Evolutionary conservation across 1,284 basidiomycete genomes (phyloP).

Genomic region (Apiotrichum akiyoshidainum): DNA sequence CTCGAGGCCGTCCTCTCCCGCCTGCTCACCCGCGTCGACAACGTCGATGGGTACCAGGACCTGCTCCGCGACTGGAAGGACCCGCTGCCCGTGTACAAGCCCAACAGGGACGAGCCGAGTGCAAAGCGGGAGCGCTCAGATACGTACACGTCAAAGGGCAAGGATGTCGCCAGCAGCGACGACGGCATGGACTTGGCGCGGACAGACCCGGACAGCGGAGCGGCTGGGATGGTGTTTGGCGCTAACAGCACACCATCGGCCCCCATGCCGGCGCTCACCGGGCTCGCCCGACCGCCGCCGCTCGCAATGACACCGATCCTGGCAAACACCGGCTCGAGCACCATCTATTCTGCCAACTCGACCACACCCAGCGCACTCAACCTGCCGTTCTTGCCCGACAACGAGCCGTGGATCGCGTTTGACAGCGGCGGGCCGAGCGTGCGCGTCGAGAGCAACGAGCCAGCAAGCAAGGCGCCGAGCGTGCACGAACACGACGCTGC

Average conservation of each 20-base stretch:
- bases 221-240: not conserved
- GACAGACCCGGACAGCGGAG: not conserved
- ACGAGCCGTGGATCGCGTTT: conserved; percentile 6
- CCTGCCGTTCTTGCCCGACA: not conserved
- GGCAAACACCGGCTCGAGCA: too few relatives aligned
- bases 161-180: not conserved
- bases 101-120: conserved; percentile 7
- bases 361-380: not conserved
- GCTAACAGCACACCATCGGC: not conserved
- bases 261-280: not conserved
- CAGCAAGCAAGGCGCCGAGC: conserved; percentile 19
- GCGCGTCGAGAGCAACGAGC: conserved; percentile 1
- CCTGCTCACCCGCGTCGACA: conserved; percentile 15
- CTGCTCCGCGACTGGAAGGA: conserved; percentile 19
- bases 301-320: not conserved
- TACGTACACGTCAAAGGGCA: conserved; percentile 1
- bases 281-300: not conserved
- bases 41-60: conserved; percentile 16
- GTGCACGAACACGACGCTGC: conserved; percentile 24
- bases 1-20: conserved; percentile 23
- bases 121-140: conserved; percentile 4
- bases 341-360: not conserved
- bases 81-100: conserved; percentile 16
- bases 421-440: not conserved
- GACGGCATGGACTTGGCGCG: not conserved